phyloP scores from a whole-genome alignment of 208 protist species.

The Herpetomonas samuelpessoai region DNA sequence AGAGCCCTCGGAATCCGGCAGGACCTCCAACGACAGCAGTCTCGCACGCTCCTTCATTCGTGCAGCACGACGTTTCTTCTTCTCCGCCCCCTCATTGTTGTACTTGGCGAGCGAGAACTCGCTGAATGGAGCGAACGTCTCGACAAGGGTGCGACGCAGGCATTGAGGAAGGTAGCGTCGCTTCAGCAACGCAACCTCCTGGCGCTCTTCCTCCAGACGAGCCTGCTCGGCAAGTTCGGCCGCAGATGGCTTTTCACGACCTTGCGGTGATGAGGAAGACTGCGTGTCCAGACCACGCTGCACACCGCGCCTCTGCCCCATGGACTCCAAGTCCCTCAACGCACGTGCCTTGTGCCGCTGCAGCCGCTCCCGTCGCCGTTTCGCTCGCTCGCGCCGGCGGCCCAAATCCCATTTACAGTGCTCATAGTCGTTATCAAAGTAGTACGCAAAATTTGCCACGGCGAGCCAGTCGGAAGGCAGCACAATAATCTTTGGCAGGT shows the following conservation, averaged over 20 bases:
- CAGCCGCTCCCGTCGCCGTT: neutral
- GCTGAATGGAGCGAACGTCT: slow-evolving; percentile 89
- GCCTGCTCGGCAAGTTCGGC: neutral
- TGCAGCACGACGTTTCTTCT: slow-evolving; percentile 22
- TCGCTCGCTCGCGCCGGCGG: neutral
- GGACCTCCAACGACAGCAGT: neutral
- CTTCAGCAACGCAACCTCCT: neutral
- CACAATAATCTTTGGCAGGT: slow-evolving; percentile 76
- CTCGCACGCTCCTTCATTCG: neutral
- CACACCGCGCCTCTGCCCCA: no score
- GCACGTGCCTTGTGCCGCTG: neutral
- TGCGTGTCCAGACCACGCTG: neutral
- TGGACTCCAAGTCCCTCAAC: neutral
- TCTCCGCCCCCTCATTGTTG: slow-evolving; percentile 85
- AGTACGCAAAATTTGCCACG: slow-evolving; percentile 83
- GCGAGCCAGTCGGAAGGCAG: slow-evolving; percentile 94
- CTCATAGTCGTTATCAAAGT: slow-evolving; percentile 37
- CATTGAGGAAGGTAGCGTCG: slow-evolving; percentile 55
- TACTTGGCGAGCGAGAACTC: slow-evolving; percentile 94
- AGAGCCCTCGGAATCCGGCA: neutral
- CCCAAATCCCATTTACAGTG: slow-evolving; percentile 1
- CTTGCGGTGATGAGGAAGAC: neutral
- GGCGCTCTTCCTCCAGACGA: neutral
- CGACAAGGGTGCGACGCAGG: slow-evolving; percentile 81
- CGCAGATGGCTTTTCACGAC: neutral